Conservation (phyloP, 768 basidiomycete species). For the Macrolepiota dolichaula region DNA sequence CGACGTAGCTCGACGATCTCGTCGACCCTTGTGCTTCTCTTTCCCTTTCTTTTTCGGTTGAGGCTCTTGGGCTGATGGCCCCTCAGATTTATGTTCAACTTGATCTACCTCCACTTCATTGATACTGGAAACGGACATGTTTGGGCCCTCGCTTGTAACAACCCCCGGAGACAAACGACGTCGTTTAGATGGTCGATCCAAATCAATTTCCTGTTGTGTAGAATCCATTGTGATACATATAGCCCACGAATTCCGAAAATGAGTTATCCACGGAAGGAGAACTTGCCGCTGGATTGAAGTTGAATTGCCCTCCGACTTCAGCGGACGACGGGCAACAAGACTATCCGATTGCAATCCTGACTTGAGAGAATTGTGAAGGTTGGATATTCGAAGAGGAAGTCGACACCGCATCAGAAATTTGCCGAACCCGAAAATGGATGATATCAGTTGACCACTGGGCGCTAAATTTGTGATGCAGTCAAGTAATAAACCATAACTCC, state of each 20-base stretch:
- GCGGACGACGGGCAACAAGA: not conserved
- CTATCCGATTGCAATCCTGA: not conserved
- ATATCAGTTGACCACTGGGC: not conserved
- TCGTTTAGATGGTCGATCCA: not conserved
- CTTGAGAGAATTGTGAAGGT: not conserved
- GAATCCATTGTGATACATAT: slow-evolving; percentile 4
- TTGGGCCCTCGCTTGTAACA: not conserved
- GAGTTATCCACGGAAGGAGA: not conserved
- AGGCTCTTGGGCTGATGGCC: slow-evolving; percentile 6
- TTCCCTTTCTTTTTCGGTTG: slow-evolving; percentile 32
- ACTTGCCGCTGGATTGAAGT: not conserved
- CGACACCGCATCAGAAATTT: slow-evolving; percentile 7
- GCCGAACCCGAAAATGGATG: not conserved
- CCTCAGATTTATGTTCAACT: not conserved
- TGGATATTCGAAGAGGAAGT: not conserved
- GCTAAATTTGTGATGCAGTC: not conserved
- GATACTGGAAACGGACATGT: not conserved
- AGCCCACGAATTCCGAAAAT: not conserved
- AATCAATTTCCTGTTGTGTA: not conserved
- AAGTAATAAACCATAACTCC: too few relatives aligned
- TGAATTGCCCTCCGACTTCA: not conserved
- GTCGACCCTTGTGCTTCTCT: slow-evolving; percentile 31
- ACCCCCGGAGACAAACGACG: not conserved
- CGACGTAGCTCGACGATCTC: slow-evolving; percentile 42
- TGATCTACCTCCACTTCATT: not conserved